Evolutionary conservation across 2,329 filamentous ascomycete species (phyloP).

Genomic region (Exophiala viscosa): DNA sequence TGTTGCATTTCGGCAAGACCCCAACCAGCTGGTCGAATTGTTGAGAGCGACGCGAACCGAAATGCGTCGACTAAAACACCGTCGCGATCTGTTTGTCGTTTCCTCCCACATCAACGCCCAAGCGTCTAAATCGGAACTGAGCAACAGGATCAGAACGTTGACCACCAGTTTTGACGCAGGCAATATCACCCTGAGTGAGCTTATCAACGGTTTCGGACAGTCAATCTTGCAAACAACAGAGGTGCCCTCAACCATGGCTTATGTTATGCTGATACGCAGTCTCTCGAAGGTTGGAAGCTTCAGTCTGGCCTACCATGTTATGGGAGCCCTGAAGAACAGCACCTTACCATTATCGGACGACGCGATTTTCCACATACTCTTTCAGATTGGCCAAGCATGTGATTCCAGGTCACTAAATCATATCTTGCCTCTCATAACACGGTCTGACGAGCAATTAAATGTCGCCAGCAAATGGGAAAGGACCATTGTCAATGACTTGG

Average conservation of each 20-base stretch:
- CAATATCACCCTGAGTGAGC: constrained; percentile 12
- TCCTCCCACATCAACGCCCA: constrained; percentile 12
- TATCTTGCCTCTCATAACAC: constrained; percentile 14
- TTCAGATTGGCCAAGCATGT: constrained; percentile 15
- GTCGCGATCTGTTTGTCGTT: constrained; percentile 9
- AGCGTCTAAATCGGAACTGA: constrained; percentile 8
- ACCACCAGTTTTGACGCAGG: constrained; percentile 13
- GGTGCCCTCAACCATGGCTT: constrained; percentile 15
- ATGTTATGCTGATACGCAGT: constrained; percentile 18
- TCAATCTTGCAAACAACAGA: constrained; percentile 15
- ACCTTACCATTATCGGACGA: constrained; percentile 17
- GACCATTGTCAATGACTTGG: constrained; percentile 14
- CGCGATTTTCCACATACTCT: constrained; percentile 17
- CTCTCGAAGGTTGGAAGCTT: constrained; percentile 13
- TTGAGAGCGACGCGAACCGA: constrained; percentile 14
- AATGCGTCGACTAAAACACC: constrained; percentile 10
- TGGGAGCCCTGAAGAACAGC: constrained; percentile 21
- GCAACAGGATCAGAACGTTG: constrained; percentile 9
- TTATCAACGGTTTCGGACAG: constrained; percentile 20
- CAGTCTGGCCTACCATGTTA: constrained; percentile 18
- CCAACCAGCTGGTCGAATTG: constrained; percentile 14
- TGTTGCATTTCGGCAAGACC: constrained; percentile 8
- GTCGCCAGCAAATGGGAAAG: constrained; percentile 19
- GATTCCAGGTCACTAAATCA: constrained; percentile 18
- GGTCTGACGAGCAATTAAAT: constrained; percentile 11